Base-by-base conservation (phyloP, 257 asterid species). In the Echium plantagineum region DNA sequence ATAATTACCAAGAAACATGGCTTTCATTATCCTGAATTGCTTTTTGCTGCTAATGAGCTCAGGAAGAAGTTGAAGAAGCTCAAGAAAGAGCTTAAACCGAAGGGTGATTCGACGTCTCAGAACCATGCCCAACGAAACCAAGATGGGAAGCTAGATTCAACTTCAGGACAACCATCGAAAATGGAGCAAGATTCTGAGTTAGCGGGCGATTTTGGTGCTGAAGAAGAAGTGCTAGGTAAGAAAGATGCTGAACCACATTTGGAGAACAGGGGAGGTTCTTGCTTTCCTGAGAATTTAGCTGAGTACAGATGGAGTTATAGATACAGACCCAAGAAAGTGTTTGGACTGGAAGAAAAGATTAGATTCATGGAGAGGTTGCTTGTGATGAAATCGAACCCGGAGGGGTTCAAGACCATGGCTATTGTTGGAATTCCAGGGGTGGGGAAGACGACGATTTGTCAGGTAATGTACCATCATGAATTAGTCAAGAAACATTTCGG, bases 371-470 rank as follows among this genome's bases (percentile, higher is more conserved):
- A 80, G 69, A 71, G 80, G 63, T 47, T 75, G 21, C 75, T 80
- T 6, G 51, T 70, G 51, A 52, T 60, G 42, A 58, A 63, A 38
- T 65, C 69, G 31, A 22, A 64, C 60, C 20, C 24, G 8, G 53
- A 71, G 42, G 31, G 42, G 60, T 66, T 67, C 65, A 68, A 65
- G 60, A 70, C 68, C 4, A 55, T 74, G 22, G 83, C 81, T 58
- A 58, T 77, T 24, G 68, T 66, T 6, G 86, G 86, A 35, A 65
- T 72, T 72, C 54, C 80, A 2, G 86, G 86, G 2, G 77, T 77
- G 1, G 86, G 86, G 3, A 80, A 80, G 51, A 80, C 83, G 5
- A 68, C 79, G 3, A 75, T 80, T 30, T 72, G 72, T 62, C 83
- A 75, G 62, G 48, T 67, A n/a, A 64, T 63, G 13, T 72, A 72